Conservation (phyloP, 768 basidiomycete genomes). For the Podaxis sp. region DNA sequence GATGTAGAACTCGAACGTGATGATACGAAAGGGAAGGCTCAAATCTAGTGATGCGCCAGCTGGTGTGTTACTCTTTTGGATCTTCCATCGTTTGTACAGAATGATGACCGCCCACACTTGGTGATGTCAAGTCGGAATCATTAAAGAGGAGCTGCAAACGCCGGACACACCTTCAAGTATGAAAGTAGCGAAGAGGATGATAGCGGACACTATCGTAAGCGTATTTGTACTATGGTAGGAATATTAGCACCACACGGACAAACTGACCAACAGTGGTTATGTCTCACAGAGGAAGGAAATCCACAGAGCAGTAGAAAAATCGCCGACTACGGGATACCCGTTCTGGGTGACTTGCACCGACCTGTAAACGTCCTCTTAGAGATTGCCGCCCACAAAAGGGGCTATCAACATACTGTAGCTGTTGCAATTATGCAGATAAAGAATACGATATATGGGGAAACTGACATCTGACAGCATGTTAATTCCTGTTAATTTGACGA, state of each 20-base stretch:
- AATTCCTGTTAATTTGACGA: neutral
- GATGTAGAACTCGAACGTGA: constrained; percentile 40
- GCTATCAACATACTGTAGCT: constrained; percentile 28
- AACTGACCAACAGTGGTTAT: neutral
- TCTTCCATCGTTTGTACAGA: constrained; percentile 30
- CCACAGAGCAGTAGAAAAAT: constrained; percentile 48
- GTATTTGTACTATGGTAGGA: constrained; percentile 33
- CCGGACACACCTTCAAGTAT: constrained; percentile 31
- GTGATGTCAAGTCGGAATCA: neutral
- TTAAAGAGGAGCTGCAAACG: neutral
- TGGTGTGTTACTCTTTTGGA: constrained; percentile 18
- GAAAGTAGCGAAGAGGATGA: constrained; percentile 33
- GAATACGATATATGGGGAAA: constrained; percentile 36
- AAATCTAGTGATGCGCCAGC: constrained; percentile 29
- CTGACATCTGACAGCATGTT: constrained; percentile 30
- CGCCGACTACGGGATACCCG: constrained; percentile 41
- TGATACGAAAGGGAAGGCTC: constrained; percentile 40
- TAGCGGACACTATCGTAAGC: constrained; percentile 33
- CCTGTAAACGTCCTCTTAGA: constrained; percentile 17
- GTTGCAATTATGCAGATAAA: constrained; percentile 34
- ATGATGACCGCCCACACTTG: constrained; percentile 39
- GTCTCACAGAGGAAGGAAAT: constrained; percentile 31
- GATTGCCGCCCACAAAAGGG: neutral
- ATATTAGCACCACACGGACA: neutral
- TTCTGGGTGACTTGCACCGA: constrained; percentile 31